Evolutionary conservation across 495 filamentous ascomycete genomes (phyloP), one percentile per base, ranked within the genome.

Genomic region (Mytilinidion resinicola): DNA sequence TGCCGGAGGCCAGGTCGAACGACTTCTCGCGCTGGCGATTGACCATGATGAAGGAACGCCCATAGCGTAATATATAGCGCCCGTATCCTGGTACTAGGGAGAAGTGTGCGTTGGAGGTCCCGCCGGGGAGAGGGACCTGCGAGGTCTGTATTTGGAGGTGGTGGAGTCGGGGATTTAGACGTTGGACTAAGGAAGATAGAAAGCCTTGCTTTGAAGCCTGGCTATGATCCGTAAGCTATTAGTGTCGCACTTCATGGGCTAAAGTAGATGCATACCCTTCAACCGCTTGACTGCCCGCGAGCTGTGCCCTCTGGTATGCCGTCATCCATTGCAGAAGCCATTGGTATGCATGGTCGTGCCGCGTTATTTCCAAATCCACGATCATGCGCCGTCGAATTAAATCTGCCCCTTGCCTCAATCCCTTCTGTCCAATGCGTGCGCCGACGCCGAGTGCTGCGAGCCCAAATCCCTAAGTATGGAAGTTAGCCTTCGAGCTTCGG

Each of bases 241-340:
- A 6, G 25, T 30, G 6, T 30, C 25, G 25, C 69, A 56, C 37
- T 48, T 53, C 54, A 36, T 43, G 19, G 39, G n/a, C 21, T 9
- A 21, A 7, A 25, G 35, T n/a, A 8, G 41, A 19, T 44, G 14
- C 4, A 14, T 39, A 25, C n/a, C 21, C 15, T 12, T 47, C 73
- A 74, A 38, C 30, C 79, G 51, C 6, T 8, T 54, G 64, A 72
- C 73, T 51, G 67, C 77, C 57, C 42, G 65, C 69, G 48, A 80
- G 64, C 60, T 82, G 81, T 36, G 77, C 74, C 57, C 77, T 75
- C 44, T 91, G 89, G 56, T 91, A 91, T 33, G 86, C 76, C 14
- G 90, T 88, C 75, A 98, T 88, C 91, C 95, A 98, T 41, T 89
- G 82, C 4, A 98, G 80, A 37, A 97, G 83, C 92, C 93, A 97